Evolutionary conservation across 2,329 filamentous ascomycete genomes (phyloP).

Genomic region (Penicillium sp.): DNA sequence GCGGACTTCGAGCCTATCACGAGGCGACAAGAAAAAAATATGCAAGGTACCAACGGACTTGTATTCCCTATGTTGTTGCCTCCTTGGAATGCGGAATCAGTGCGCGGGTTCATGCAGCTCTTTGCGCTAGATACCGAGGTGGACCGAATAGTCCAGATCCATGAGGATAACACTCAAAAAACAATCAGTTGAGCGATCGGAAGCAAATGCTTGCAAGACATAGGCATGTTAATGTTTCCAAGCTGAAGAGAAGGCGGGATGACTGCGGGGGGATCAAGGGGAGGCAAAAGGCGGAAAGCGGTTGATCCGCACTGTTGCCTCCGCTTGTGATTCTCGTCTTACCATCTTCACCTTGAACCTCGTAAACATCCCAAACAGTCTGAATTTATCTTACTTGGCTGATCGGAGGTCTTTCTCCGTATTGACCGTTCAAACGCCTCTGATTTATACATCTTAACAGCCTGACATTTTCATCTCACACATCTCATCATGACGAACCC

Average conservation of each 20-base stretch:
- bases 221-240: not conserved
- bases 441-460: not conserved
- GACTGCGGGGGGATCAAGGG: slow-evolving; percentile 15
- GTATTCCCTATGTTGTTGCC: slow-evolving; percentile 1
- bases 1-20: not conserved
- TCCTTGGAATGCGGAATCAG: slow-evolving; percentile 12
- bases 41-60: not conserved
- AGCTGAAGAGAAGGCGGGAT: slow-evolving; percentile 13
- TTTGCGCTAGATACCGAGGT: slow-evolving; percentile 21
- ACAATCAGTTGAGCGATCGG: slow-evolving; percentile 1
- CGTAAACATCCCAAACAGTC: not conserved
- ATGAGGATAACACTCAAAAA: slow-evolving; percentile 23
- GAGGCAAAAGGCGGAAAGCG: slow-evolving; percentile 22
- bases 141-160: slow-evolving; percentile 13
- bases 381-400: not conserved
- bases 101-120: slow-evolving; percentile 14
- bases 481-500: slow-evolving; percentile 50
- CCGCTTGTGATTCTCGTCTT: slow-evolving; percentile 12
- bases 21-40: not conserved
- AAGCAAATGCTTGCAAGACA: slow-evolving; percentile 1
- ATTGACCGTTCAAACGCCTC: not conserved
- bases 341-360: slow-evolving; percentile 9
- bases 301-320: slow-evolving; percentile 22
- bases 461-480: slow-evolving; percentile 9
- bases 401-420: slow-evolving; percentile 8